Percentiles rank a stretch among this genome's conserved stretches.
Conservation (phyloP, 2,329 filamentous ascomycete genomes). For the Colletotrichum musae region DNA sequence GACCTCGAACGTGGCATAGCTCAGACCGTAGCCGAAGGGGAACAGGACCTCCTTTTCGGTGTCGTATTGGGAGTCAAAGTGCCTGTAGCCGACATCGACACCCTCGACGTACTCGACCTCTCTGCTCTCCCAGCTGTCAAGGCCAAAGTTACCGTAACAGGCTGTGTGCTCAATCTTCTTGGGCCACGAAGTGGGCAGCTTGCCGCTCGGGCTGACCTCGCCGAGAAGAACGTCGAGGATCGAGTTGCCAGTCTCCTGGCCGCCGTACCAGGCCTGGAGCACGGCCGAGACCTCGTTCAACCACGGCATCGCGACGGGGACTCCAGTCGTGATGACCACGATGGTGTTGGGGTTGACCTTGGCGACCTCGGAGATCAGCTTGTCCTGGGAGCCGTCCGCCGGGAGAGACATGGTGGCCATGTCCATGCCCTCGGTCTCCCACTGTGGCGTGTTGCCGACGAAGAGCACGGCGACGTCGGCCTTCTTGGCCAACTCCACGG, state of each 20-base stretch:
- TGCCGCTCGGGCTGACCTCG: constrained; percentile 65
- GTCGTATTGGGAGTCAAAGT: constrained; percentile 69
- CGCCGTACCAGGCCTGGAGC: constrained; percentile 84
- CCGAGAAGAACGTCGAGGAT: constrained; percentile 77
- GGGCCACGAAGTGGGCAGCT: constrained; percentile 61
- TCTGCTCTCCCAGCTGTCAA: constrained; percentile 64
- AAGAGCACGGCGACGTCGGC: constrained; percentile 75
- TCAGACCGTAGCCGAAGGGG: constrained; percentile 77
- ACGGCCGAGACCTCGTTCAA: constrained; percentile 68
- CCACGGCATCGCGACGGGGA: constrained; percentile 71
- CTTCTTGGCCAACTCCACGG: constrained; percentile 70
- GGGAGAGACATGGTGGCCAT: constrained; percentile 78
- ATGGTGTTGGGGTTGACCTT: constrained; percentile 71
- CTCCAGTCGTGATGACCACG: constrained; percentile 75
- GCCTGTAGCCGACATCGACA: constrained; percentile 77
- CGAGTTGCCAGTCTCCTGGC: constrained; percentile 77
- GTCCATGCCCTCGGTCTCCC: constrained; percentile 77
- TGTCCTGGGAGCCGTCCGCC: constrained; percentile 67
- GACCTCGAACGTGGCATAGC: constrained; percentile 61
- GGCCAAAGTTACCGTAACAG: constrained; percentile 8
- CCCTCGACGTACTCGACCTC: constrained; percentile 75
- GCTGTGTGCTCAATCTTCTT: constrained; percentile 53
- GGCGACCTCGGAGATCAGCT: constrained; percentile 69
- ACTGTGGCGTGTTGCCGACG: constrained; percentile 65
- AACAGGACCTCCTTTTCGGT: constrained; percentile 68